These are phyloP conservation scores for Nemania serpens DNA, from an alignment of 2,329 filamentous ascomycete genomes.

Conservation along the genomic window DNA sequence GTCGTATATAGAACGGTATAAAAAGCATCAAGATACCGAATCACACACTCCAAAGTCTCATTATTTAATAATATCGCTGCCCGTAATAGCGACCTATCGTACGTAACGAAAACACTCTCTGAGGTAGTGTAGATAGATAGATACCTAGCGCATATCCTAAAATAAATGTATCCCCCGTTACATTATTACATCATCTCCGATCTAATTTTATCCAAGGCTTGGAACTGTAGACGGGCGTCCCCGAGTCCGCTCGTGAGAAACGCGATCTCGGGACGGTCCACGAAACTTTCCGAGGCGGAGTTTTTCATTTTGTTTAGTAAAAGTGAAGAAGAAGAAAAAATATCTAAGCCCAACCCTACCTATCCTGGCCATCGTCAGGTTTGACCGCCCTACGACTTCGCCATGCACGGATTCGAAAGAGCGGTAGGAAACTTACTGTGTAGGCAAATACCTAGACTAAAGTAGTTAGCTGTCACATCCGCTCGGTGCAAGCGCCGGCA, in stretches of 20 bases:
- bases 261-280: conserved; percentile 17
- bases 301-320: not conserved
- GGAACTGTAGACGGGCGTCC: conserved; percentile 8
- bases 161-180: too few relatives aligned
- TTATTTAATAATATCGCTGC: too few relatives aligned
- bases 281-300: not conserved
- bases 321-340: not conserved
- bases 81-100: too few relatives aligned
- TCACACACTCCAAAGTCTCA: too few relatives aligned
- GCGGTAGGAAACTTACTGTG: conserved; percentile 7
- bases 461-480: not conserved
- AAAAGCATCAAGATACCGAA: too few relatives aligned
- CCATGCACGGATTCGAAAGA: conserved; percentile 12
- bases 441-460: too few relatives aligned
- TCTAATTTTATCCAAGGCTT: conserved; percentile 6
- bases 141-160: too few relatives aligned
- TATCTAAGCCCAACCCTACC: not conserved
- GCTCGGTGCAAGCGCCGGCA: conserved; percentile 18
- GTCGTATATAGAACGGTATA: too few relatives aligned
- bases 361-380: conserved; percentile 8
- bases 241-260: not conserved
- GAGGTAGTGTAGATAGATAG: too few relatives aligned
- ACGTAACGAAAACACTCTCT: too few relatives aligned
- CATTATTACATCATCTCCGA: not conserved
- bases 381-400: conserved; percentile 19